Evolutionary conservation across 306 rosid species (phyloP).

Genomic region (Quercus glauca): DNA sequence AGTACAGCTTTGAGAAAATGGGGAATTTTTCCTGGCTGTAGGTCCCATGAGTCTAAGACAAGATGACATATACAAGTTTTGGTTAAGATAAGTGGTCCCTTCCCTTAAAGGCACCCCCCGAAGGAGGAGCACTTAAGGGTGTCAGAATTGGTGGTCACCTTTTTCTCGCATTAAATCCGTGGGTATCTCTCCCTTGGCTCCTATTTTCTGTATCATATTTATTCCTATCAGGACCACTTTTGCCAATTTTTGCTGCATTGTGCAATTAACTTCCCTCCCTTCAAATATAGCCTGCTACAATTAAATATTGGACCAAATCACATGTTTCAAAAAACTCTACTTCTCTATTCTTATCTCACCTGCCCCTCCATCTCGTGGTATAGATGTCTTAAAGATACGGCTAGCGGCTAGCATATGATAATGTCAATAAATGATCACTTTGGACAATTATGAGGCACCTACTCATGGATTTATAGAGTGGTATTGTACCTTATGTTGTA

Average conservation of each 20-base stretch:
- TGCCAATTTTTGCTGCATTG: neutral
- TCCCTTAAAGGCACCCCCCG: conserved; percentile 21
- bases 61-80: conserved; percentile 15
- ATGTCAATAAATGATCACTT: too few species aligned
- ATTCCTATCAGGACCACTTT: conserved; percentile 8
- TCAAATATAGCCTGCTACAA: neutral
- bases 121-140: conserved; percentile 12
- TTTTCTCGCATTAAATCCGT: conserved; percentile 23
- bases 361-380: neutral
- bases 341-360: neutral
- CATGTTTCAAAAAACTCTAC: conserved; percentile 1
- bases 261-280: neutral
- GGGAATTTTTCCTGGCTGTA: conserved; percentile 9
- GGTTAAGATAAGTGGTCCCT: conserved; percentile 15
- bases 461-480: too few species aligned
- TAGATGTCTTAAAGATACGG: neutral
- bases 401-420: neutral
- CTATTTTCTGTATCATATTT: neutral
- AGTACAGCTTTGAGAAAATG: neutral
- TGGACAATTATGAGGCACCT: too few species aligned
- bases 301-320: conserved; percentile 10
- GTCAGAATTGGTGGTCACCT: conserved; percentile 5
- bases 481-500: too few species aligned
- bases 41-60: conserved; percentile 7
- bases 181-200: conserved; percentile 6